Conservation (phyloP, 2,329 filamentous ascomycete genomes). For the Aaosphaeria pasadenensis region DNA sequence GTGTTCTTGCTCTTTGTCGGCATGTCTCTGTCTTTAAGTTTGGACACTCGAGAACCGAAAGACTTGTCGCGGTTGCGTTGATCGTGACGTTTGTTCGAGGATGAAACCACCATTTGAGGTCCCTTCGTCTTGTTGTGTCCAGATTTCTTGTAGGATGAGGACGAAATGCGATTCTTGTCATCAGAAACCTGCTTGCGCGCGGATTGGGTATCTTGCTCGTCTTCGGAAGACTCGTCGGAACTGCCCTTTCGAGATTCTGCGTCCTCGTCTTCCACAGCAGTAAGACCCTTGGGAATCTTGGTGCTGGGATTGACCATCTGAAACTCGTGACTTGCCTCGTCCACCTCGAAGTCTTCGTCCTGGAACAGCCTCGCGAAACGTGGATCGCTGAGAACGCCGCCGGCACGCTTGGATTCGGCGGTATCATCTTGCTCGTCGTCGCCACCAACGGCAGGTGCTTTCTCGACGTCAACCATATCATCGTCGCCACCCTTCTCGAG, state of each 20-base stretch:
- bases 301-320: slow-evolving; percentile 86
- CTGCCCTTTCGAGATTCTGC: slow-evolving; percentile 40
- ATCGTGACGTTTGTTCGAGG: slow-evolving; percentile 41
- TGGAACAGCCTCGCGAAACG: slow-evolving; percentile 90
- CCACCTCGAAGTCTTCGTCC: slow-evolving; percentile 87
- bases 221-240: slow-evolving; percentile 33
- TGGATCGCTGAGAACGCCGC: slow-evolving; percentile 67
- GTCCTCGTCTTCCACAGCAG: slow-evolving; percentile 59
- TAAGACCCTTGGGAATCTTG: slow-evolving; percentile 52
- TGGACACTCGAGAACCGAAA: slow-evolving; percentile 55
- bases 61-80: slow-evolving; percentile 50
- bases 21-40: slow-evolving; percentile 27
- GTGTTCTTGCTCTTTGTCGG: slow-evolving; percentile 15
- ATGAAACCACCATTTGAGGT: slow-evolving; percentile 57
- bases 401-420: slow-evolving; percentile 51
- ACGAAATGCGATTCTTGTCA: slow-evolving; percentile 54
- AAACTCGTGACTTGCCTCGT: slow-evolving; percentile 87
- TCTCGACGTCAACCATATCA: slow-evolving; percentile 31
- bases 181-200: slow-evolving; percentile 24
- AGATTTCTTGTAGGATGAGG: slow-evolving; percentile 61
- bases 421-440: slow-evolving; percentile 35
- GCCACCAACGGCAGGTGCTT: slow-evolving; percentile 13
- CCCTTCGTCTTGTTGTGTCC: slow-evolving; percentile 43
- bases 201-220: slow-evolving; percentile 19
- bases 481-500: slow-evolving; percentile 61